A percentile compares a stretch with the other conserved stretches of the same genome.
Conservation (phyloP, 768 basidiomycete species). For the Termitomyces sp. region DNA sequence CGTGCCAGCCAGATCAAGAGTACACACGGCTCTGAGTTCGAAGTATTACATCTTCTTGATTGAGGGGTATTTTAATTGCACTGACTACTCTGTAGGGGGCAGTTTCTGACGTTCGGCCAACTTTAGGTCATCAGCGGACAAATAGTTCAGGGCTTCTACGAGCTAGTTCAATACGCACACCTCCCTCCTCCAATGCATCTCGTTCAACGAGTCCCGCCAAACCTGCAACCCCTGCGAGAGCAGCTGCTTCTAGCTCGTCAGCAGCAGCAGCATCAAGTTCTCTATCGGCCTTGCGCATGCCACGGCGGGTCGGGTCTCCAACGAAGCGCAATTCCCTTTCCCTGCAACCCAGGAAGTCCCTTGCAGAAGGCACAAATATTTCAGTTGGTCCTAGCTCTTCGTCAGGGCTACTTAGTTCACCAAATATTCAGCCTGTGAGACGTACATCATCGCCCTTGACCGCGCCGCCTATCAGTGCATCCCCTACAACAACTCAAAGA, state of each 20-base stretch:
- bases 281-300: slow-evolving; percentile 13
- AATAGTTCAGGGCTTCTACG: slow-evolving; percentile 41
- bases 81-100: slow-evolving; percentile 17
- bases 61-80: neutral
- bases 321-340: slow-evolving; percentile 48
- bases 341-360: slow-evolving; percentile 45
- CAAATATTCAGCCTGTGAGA: slow-evolving; percentile 18
- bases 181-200: slow-evolving; percentile 43
- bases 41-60: slow-evolving; percentile 9
- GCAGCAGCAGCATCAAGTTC: slow-evolving; percentile 16
- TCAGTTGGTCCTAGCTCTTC: slow-evolving; percentile 24
- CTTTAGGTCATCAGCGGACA: slow-evolving; percentile 54
- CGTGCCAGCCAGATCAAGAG: slow-evolving; percentile 77
- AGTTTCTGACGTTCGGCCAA: slow-evolving; percentile 21
- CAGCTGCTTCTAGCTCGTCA: slow-evolving; percentile 19
- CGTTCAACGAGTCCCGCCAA: slow-evolving; percentile 65
- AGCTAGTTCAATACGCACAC: slow-evolving; percentile 30
- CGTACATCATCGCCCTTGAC: slow-evolving; percentile 36
- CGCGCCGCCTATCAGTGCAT: slow-evolving; percentile 22
- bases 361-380: slow-evolving; percentile 28
- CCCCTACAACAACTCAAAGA: slow-evolving; percentile 16
- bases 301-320: slow-evolving; percentile 39
- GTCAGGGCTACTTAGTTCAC: slow-evolving; percentile 17
- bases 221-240: slow-evolving; percentile 15
- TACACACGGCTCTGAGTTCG: slow-evolving; percentile 42